Base-by-base conservation (phyloP, 2,329 filamentous ascomycete genomes). In the Aureobasidium pullulans region DNA sequence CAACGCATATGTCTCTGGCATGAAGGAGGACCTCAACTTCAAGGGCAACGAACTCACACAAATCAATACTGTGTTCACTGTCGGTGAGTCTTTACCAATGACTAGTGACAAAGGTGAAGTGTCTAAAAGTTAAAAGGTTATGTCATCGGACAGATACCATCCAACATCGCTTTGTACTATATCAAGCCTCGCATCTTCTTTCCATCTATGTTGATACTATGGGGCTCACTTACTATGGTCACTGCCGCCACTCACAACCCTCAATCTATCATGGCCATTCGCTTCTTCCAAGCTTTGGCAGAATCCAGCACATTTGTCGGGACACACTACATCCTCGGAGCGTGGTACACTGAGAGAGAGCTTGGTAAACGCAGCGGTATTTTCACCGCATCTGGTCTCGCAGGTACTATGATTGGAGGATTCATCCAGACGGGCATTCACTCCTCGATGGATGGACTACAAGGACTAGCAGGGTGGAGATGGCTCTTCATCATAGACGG, bases 401-500 rank as follows among this genome's bases (percentile, higher is more conserved):
- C 82, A 1, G 80, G 80, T 0, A 80, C 77, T 0, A 67, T 83
- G 3, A 82, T 79, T 0, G 78, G 79, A 0, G 79, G 79, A 0
- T 68, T 82, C 13, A 78, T 82, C 6, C 63, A 65, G 39, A 62
- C 62, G 6, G 61, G 52, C 13, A 63, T 65, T 2, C 59, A 62
- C 43, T 58, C 60, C 13, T 61, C 74, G 53, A 73, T 77, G 73
- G 68, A 74, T 15, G 77, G 75, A 1, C 70, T 79, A 4, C 67
- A 75, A 28, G 78, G 78, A 0, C 69, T 80, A 0, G 73, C 73
- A 1, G 79, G 77, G 0, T 81, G 78, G 77, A 69, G 79, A n/a
- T 84, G 81, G 81, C 79, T 83, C 72, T 83, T 82, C 64, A 67
- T 84, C 0, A 75, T 84, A 31, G 82, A 84, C 62, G 82, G 80